Evolutionary conservation across 805 yeast genomes (phyloP).

Genomic region (Candida taoyuanica): DNA sequence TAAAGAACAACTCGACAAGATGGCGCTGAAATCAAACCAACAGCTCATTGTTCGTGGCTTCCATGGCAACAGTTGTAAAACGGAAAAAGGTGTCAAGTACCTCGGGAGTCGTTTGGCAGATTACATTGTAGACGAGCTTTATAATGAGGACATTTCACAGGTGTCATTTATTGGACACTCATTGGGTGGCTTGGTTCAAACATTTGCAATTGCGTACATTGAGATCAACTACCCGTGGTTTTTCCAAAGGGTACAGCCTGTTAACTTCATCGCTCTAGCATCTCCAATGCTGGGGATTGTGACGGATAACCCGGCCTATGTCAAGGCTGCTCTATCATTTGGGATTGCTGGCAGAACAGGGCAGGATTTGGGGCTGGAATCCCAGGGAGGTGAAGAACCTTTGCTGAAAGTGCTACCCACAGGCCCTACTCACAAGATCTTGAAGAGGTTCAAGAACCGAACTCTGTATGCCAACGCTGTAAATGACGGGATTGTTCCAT

Average conservation of each 20-base stretch:
- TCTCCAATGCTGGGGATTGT: conserved; percentile 74
- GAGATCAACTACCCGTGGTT: conserved; percentile 65
- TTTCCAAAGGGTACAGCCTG: conserved; percentile 53
- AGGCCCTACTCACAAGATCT: conserved; percentile 58
- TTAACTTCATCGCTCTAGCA: conserved; percentile 68
- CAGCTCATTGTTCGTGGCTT: conserved; percentile 64
- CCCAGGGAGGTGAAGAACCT: conserved; percentile 43
- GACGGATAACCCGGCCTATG: conserved; percentile 72
- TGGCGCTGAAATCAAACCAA: conserved; percentile 38
- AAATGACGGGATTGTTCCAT: conserved; percentile 80
- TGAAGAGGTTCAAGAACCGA: conserved; percentile 55
- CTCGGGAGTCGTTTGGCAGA: conserved; percentile 71
- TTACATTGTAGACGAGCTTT: conserved; percentile 47
- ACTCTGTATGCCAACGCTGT: conserved; percentile 72
- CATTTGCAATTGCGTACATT: conserved; percentile 72
- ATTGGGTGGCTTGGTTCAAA: conserved; percentile 72
- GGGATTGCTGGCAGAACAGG: conserved; percentile 83
- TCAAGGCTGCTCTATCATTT: conserved; percentile 61
- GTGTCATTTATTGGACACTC: conserved; percentile 80
- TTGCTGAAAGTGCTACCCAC: conserved; percentile 58
- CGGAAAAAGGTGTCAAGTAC: conserved; percentile 74
- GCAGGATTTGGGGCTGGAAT: conserved; percentile 62
- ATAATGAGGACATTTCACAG: conserved; percentile 40
- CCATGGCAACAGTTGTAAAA: conserved; percentile 67
- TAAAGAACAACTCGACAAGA: conserved; percentile 59